A percentile compares a stretch with the other conserved stretches of the same genome.
Conservation (phyloP, 108 stramenopile genomes). For the Stephanodiscus minutulus region DNA sequence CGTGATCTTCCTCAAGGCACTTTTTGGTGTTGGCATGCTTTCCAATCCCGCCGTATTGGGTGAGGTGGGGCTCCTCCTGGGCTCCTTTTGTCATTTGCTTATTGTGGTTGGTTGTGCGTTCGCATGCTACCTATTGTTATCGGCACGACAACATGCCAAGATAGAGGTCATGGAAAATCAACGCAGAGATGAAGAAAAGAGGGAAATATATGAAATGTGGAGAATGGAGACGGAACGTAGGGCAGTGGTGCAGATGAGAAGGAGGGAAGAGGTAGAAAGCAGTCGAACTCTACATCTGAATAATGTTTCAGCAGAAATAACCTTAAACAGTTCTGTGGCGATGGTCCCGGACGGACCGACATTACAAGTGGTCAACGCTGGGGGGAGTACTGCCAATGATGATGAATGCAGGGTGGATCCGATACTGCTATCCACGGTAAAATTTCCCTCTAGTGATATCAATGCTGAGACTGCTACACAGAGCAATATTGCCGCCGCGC, state of each 20-base stretch:
- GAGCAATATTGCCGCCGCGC: not conserved
- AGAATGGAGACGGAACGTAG: slow-evolving; percentile 7
- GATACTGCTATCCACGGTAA: not conserved
- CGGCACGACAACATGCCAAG: slow-evolving; percentile 44
- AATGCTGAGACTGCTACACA: not conserved
- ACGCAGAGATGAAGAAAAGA: slow-evolving; percentile 12
- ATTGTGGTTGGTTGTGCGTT: slow-evolving; percentile 49
- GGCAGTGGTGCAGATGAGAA: not conserved
- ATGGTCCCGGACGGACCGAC: slow-evolving; percentile 5
- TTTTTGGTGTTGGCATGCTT: slow-evolving; percentile 51
- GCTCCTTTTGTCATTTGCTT: slow-evolving; percentile 49
- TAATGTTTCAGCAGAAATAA: not conserved
- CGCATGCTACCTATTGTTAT: slow-evolving; percentile 47
- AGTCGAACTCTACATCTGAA: not conserved
- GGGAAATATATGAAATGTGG: slow-evolving; percentile 17
- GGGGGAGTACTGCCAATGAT: not conserved
- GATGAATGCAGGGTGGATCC: not conserved
- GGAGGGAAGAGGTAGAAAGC: slow-evolving; percentile 1
- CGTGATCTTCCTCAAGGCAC: slow-evolving; percentile 49
- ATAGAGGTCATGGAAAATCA: slow-evolving; percentile 24
- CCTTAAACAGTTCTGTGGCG: not conserved
- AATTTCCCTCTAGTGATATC: not conserved
- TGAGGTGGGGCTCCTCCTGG: slow-evolving; percentile 48
- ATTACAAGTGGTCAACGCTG: not conserved
- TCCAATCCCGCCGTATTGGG: slow-evolving; percentile 50